phyloP scores from a whole-genome alignment of 2,329 filamentous ascomycete genomes.

The Hypoxylon sp. region DNA sequence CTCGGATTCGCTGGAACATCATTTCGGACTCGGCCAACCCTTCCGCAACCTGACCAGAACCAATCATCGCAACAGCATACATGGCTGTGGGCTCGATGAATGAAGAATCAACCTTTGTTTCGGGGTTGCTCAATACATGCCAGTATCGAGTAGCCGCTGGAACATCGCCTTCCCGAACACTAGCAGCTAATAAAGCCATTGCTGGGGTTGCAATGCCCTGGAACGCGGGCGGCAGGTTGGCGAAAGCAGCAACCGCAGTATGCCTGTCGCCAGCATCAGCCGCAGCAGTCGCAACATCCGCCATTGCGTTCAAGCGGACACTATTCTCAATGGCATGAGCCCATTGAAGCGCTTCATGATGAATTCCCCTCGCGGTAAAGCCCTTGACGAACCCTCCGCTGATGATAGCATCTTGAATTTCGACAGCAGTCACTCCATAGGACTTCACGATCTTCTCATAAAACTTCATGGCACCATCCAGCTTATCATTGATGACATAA shows the following conservation, averaged over 20 bases:
- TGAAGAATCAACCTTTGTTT: constrained; percentile 70
- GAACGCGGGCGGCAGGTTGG: constrained; percentile 67
- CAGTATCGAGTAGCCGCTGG: constrained; percentile 84
- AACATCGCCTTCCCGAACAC: constrained; percentile 86
- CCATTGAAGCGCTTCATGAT: constrained; percentile 80
- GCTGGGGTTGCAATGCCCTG: constrained; percentile 70
- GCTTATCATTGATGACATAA: constrained; percentile 85
- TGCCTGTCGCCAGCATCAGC: constrained; percentile 83
- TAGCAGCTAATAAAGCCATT: constrained; percentile 87
- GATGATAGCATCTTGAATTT: constrained; percentile 80
- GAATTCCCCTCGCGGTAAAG: constrained; percentile 78
- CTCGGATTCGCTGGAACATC: constrained; percentile 89
- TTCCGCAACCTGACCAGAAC: constrained; percentile 86
- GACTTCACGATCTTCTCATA: constrained; percentile 81
- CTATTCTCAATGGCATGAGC: constrained; percentile 74
- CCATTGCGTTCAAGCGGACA: constrained; percentile 74
- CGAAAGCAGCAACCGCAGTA: constrained; percentile 77
- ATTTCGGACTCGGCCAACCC: constrained; percentile 83
- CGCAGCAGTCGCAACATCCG: constrained; percentile 80
- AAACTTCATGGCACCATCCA: constrained; percentile 87
- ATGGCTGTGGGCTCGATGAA: constrained; percentile 92
- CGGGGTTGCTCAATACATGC: constrained; percentile 77
- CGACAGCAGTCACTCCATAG: constrained; percentile 70
- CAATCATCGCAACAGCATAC: constrained; percentile 90
- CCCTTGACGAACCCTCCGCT: constrained; percentile 83